Conservation (phyloP, 305 asterid species). For the Fraxinus latifolia region DNA sequence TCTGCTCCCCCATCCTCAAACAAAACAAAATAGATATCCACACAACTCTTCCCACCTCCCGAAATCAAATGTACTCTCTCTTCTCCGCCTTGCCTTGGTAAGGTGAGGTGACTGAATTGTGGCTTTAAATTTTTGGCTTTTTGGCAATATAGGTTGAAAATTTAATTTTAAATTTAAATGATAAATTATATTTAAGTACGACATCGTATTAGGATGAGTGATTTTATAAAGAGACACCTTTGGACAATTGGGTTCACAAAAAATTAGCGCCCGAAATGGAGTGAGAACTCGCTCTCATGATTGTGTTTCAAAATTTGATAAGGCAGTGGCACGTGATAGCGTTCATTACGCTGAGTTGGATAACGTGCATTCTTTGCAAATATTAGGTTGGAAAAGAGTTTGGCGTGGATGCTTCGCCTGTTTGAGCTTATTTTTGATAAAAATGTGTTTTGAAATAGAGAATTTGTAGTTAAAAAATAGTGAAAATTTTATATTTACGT, state of each 20-base stretch:
- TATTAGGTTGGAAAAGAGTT: no score
- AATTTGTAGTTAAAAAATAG: no score
- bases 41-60: not conserved
- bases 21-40: not conserved
- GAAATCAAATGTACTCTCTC: not conserved
- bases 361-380: not conserved
- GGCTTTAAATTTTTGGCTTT: slow-evolving; percentile 3
- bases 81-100: not conserved
- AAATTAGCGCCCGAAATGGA: slow-evolving; percentile 32
- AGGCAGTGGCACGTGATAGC: not conserved
- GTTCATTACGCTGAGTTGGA: not conserved
- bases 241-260: slow-evolving; percentile 45
- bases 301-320: not conserved
- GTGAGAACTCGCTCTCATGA: slow-evolving; percentile 31
- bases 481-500: no score
- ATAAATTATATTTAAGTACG: not conserved
- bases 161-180: not conserved
- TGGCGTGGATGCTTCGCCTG: no score
- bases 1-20: slow-evolving; percentile 61
- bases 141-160: not conserved
- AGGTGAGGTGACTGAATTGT: not conserved
- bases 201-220: slow-evolving; percentile 34
- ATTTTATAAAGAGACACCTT: slow-evolving; percentile 41
- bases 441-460: no score
- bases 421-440: no score